Percentiles rank a stretch among this genome's conserved stretches.
phyloP scores from a whole-genome alignment of 306 rosid species.

The cucumber (Cucumis sativus) region DNA sequence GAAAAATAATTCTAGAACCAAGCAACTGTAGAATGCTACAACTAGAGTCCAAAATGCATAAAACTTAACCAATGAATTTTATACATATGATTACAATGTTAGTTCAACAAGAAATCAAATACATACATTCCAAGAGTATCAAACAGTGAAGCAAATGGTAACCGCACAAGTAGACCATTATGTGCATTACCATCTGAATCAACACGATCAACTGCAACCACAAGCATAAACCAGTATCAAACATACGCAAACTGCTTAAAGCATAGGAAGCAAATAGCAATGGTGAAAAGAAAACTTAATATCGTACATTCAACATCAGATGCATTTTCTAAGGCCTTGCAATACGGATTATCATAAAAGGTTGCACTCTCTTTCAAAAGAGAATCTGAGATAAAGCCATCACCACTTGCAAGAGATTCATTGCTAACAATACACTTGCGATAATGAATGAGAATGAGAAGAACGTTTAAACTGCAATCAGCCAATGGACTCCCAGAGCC shows the following conservation, averaged over 20 bases:
- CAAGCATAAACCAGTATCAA: conserved; percentile 9
- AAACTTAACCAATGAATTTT: not conserved
- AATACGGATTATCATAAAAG: conserved; percentile 76
- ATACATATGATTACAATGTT: not conserved
- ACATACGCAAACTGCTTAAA: not conserved
- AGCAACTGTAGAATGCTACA: not conserved
- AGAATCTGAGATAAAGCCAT: conserved; percentile 37
- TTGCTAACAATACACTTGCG: conserved; percentile 51
- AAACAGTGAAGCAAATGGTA: conserved; percentile 82
- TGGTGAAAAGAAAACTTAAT: conserved; percentile 12
- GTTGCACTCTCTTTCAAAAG: conserved; percentile 35
- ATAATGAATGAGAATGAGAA: conserved; percentile 85
- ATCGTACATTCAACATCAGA: conserved; percentile 80
- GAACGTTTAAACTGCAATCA: conserved; percentile 76
- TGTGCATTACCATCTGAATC: conserved; percentile 64
- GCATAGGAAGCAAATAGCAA: not conserved
- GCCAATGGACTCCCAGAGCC: conserved; percentile 65
- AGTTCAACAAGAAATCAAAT: not conserved
- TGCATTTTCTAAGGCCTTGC: conserved; percentile 74
- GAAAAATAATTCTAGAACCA: not conserved
- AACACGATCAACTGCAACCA: conserved; percentile 73
- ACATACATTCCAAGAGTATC: conserved; percentile 91
- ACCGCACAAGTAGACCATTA: conserved; percentile 60
- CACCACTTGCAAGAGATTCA: conserved; percentile 28
- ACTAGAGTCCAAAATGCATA: not conserved